A percentile compares a stretch with the other conserved stretches of the same genome.
Conservation (phyloP, 2,329 filamentous ascomycete genomes). For the Pseudogymnoascus sp. region DNA sequence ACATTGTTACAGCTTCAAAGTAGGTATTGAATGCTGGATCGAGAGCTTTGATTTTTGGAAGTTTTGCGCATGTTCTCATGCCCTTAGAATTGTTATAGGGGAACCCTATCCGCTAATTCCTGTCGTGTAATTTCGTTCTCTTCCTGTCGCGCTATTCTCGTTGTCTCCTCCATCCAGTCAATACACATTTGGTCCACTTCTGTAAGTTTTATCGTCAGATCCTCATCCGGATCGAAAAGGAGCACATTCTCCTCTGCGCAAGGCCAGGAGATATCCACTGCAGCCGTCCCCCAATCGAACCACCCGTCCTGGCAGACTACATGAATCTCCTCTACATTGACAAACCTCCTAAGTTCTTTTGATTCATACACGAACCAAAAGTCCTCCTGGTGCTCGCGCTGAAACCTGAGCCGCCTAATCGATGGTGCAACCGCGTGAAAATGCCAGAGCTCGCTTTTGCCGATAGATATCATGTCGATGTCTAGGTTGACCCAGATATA, state of each 20-base stretch:
- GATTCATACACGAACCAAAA: too few relatives aligned
- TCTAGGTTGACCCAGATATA: slow-evolving; percentile 21
- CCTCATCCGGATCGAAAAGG: neutral
- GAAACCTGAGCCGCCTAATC: neutral
- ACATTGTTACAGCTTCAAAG: neutral
- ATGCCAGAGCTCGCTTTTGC: neutral
- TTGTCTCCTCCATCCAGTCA: neutral
- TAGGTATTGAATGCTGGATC: too few relatives aligned
- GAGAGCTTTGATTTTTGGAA: too few relatives aligned
- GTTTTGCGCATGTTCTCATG: too few relatives aligned
- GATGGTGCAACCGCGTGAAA: neutral
- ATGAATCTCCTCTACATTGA: neutral
- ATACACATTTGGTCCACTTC: neutral
- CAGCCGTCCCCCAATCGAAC: neutral
- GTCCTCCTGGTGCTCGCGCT: neutral
- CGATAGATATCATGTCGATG: slow-evolving; percentile 19
- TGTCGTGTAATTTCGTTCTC: too few relatives aligned
- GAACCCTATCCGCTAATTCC: too few relatives aligned
- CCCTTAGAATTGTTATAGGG: too few relatives aligned
- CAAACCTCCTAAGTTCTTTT: neutral
- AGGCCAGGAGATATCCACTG: neutral
- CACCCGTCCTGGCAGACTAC: neutral
- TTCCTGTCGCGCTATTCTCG: too few relatives aligned
- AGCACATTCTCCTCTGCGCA: neutral
- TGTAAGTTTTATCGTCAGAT: neutral